Evolutionary conservation across 805 yeast genomes (phyloP).

Genomic region (Yamadazyma akitaensis): DNA sequence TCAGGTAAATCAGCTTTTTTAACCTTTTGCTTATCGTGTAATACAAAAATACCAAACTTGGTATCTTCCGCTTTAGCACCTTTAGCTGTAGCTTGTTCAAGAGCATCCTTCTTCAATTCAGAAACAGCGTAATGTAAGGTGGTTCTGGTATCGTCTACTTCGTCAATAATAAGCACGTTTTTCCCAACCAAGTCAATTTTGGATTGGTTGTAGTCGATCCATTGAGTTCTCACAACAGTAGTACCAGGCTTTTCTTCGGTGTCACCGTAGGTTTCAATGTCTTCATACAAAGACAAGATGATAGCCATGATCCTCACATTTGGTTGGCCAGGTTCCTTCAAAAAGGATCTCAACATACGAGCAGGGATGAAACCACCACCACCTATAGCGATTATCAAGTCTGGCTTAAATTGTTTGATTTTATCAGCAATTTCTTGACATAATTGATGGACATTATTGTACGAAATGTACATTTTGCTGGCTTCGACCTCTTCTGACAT

Average conservation of each 20-base stretch:
- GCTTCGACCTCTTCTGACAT: conserved; percentile 12
- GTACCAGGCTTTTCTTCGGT: conserved; percentile 55
- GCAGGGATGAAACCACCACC: conserved; percentile 99
- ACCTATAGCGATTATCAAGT: conserved; percentile 91
- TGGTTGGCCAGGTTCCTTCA: conserved; percentile 83
- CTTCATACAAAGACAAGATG: conserved; percentile 88
- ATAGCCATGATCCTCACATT: conserved; percentile 94
- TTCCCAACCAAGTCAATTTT: conserved; percentile 62
- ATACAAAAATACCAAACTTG: conserved; percentile 69
- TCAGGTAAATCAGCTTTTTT: conserved; percentile 71
- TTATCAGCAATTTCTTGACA: conserved; percentile 62
- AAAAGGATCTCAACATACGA: conserved; percentile 87
- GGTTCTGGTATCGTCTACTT: conserved; percentile 84
- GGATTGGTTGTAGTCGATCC: conserved; percentile 75
- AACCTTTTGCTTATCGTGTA: conserved; percentile 71
- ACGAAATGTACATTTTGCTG: conserved; percentile 66
- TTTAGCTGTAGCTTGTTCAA: conserved; percentile 52
- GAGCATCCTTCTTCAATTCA: conserved; percentile 72
- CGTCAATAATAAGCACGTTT: conserved; percentile 72
- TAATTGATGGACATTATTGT: conserved; percentile 76
- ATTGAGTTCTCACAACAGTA: conserved; percentile 72
- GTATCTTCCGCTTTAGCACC: conserved; percentile 49
- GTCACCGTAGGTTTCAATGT: conserved; percentile 58
- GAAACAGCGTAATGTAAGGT: conserved; percentile 76
- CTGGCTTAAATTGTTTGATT: conserved; percentile 74